These are phyloP conservation scores for Paraphoma sp. DNA, from an alignment of 2,329 filamentous ascomycete species.

Conservation along the genomic window DNA sequence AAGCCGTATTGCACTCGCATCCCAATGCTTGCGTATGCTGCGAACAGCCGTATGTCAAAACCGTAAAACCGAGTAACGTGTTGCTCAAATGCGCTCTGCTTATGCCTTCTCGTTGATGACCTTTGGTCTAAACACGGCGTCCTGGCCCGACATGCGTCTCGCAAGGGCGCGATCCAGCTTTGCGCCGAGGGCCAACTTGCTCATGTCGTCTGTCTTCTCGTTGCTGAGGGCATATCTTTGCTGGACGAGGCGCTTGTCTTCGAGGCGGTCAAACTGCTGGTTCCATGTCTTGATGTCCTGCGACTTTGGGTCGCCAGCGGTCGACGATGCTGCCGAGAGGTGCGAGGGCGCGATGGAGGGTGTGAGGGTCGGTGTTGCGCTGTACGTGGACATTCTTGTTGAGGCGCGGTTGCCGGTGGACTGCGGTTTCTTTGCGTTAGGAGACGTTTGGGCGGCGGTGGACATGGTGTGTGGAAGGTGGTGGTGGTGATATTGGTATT, in stretches of 20 bases:
- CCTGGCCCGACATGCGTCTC: constrained; percentile 85
- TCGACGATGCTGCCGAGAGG: constrained; percentile 45
- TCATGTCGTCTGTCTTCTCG: constrained; percentile 81
- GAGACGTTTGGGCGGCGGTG: constrained; percentile 15
- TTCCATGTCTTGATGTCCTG: constrained; percentile 78
- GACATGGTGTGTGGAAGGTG: constrained; percentile 24
- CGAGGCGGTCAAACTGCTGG: constrained; percentile 81
- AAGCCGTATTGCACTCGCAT: no score
- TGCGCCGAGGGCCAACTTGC: constrained; percentile 85
- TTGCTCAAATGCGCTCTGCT: background rate
- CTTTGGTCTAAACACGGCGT: constrained; percentile 78
- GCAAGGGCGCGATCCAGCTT: constrained; percentile 89
- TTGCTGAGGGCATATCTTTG: constrained; percentile 82
- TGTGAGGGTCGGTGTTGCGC: constrained; percentile 57
- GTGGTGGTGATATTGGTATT: constrained; percentile 1
- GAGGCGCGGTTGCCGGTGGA: constrained; percentile 47
- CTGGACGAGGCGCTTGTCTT: constrained; percentile 82
- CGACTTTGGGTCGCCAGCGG: constrained; percentile 56
- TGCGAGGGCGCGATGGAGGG: constrained; percentile 58
- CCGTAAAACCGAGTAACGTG: no score
- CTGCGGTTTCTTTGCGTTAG: constrained; percentile 40
- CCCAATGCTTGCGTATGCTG: background rate
- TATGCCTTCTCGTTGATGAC: constrained; percentile 44
- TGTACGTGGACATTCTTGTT: constrained; percentile 59
- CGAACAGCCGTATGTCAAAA: background rate